These are phyloP conservation scores for Cavenderia fasciculata DNA, from an alignment of 78 protist species.

Conservation along the genomic window DNA sequence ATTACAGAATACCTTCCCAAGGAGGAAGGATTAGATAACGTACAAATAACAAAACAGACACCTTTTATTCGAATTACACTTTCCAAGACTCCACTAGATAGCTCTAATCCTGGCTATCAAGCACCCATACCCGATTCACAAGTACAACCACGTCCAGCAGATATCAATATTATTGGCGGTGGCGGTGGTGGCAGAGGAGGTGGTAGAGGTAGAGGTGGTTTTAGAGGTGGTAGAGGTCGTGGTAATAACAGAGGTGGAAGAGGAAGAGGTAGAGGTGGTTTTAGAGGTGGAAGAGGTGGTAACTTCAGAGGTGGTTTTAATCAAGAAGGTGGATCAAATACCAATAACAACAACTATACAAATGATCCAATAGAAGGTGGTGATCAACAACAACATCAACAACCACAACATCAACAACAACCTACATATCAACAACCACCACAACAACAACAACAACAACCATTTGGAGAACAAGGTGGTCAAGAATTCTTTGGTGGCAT, in stretches of 20 bases:
- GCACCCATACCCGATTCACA: slow-evolving; percentile 25
- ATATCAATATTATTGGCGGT: neutral
- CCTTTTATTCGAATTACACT: slow-evolving; percentile 55
- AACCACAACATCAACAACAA: slow-evolving; percentile 5
- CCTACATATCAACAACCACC: neutral
- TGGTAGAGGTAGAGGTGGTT: slow-evolving; percentile 4
- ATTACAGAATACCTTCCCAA: slow-evolving; percentile 57
- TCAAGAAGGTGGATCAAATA: no score
- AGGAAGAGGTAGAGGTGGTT: neutral
- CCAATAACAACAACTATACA: neutral
- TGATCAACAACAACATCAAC: neutral
- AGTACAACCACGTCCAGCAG: slow-evolving; percentile 8
- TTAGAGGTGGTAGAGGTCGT: slow-evolving; percentile 25
- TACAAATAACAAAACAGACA: slow-evolving; percentile 33
- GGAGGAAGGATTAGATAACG: slow-evolving; percentile 75
- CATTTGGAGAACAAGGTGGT: neutral
- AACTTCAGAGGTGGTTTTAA: neutral
- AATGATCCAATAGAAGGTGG: neutral
- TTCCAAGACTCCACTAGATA: slow-evolving; percentile 27
- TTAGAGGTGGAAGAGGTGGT: slow-evolving; percentile 11
- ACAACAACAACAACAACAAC: neutral
- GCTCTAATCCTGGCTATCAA: slow-evolving; percentile 51
- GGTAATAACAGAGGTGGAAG: neutral
- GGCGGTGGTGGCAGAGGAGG: slow-evolving; percentile 1
- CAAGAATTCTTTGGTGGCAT: no score